Evolutionary conservation across 2,329 filamentous ascomycete genomes (phyloP).

Genomic region (Bipolaris sorokiniana): DNA sequence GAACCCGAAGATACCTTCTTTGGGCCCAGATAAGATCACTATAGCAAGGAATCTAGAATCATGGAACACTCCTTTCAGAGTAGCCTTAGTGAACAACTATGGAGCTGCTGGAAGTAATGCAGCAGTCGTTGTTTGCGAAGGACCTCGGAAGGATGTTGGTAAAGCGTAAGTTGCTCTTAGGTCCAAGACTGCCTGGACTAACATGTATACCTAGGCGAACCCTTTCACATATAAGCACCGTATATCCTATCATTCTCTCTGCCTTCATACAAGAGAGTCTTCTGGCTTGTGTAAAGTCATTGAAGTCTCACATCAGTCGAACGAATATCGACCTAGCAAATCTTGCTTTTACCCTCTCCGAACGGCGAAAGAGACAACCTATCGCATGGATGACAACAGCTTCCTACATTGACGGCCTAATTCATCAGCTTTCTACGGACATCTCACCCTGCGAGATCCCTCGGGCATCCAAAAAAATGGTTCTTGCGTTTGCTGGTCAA

Average conservation of each 20-base stretch:
- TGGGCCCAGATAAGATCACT: conserved; percentile 9
- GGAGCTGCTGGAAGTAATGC: conserved; percentile 12
- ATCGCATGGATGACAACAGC: conserved; percentile 8
- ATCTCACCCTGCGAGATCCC: conserved; percentile 4
- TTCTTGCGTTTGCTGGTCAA: conserved; percentile 12
- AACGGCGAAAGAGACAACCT: conserved; percentile 11
- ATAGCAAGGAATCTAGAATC: conserved; percentile 7
- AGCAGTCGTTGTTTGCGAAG: conserved; percentile 10
- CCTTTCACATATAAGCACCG: neutral
- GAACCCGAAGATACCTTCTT: neutral
- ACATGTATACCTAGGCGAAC: neutral
- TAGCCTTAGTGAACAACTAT: conserved; percentile 9
- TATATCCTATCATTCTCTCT: conserved; percentile 5
- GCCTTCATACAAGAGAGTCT: conserved; percentile 10
- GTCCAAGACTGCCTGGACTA: neutral
- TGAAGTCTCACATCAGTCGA: conserved; percentile 2
- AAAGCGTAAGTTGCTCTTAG: conserved; percentile 2
- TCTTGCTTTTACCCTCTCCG: conserved; percentile 12
- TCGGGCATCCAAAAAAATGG: neutral
- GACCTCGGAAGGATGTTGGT: neutral
- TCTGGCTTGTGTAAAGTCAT: neutral
- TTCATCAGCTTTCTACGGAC: neutral
- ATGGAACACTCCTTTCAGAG: conserved; percentile 8
- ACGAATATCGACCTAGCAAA: conserved; percentile 1
- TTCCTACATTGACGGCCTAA: conserved; percentile 4